Evolutionary conservation across 352 stramenopile species (phyloP), one percentile per base, ranked within the genome.

Genomic region (Phytopythium delawarense): DNA sequence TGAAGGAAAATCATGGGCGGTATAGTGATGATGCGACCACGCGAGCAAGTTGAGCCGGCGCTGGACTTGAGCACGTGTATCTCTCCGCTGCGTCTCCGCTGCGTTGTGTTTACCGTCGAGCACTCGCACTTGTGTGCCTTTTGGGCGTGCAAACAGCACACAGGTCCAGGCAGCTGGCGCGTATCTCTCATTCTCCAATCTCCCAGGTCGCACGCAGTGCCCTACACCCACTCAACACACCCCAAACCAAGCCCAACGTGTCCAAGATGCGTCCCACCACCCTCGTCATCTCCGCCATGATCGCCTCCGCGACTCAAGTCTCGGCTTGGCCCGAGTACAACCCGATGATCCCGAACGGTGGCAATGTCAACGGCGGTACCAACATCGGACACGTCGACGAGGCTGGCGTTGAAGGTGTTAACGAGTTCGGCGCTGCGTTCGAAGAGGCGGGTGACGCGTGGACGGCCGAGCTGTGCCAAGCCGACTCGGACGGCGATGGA

Each of bases 381-480:
- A 67, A 67, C 7, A 56, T 80, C 35, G 72, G 72, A 0, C 72
- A 78, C 57, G 51, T 45, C 20, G 25, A 75, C 11, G 11, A 53
- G 4, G 62, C 48, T 18, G 67, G 64, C 15, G 39, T 45, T 8
- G 67, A 64, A 11, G 21, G 46, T 15, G 37, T 50, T 9, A 79
- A 72, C n/a, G 32, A 28, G 1, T 79, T 79, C 46, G 72, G 72
- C 18, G 25, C 56, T 0, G 72, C 57, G 0, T 80, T 77, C 51
- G 49, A 52, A 5, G 45, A 28, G 5, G 54, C 56, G 9, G 64
- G 63, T 1, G 21, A 66, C 23, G 21, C 50, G 18, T 77, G 71
- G 71, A 79, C 65, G 15, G 45, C 7, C 6, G 63, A 56, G 2
- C 50, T 79, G 35, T 79, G 71, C 37, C 20, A 50, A 30, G 58